phyloP scores from a whole-genome alignment of 140 eudicot species.

The Artemisia princeps region DNA sequence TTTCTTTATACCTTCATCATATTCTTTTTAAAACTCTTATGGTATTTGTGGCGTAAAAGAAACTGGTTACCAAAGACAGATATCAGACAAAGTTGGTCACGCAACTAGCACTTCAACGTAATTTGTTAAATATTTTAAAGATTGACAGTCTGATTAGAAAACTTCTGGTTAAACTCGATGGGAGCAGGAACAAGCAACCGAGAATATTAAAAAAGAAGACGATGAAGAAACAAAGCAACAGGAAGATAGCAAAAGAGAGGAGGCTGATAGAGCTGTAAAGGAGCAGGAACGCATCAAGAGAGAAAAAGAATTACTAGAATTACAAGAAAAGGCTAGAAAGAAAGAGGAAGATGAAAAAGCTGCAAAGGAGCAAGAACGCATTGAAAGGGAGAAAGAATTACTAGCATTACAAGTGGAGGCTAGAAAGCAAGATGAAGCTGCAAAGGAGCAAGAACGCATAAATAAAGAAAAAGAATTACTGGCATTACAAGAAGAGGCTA shows the following conservation, averaged over 20 bases:
- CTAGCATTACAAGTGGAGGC: neutral
- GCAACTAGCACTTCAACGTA: too few relatives aligned
- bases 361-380: conserved; percentile 29
- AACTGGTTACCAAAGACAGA: too few relatives aligned
- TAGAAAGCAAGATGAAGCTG: conserved; percentile 7
- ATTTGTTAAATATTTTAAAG: too few relatives aligned
- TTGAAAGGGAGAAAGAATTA: conserved; percentile 14
- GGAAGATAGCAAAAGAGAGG: neutral
- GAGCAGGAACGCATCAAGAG: conserved; percentile 9
- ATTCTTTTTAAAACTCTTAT: too few relatives aligned
- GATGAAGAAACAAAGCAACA: conserved; percentile 9
- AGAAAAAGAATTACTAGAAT: neutral
- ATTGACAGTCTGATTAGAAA: too few relatives aligned
- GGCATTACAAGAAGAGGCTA: neutral
- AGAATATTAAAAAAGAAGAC: neutral
- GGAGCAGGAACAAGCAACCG: conserved; percentile 20
- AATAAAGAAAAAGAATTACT: conserved; percentile 9
- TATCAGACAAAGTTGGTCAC: too few relatives aligned
- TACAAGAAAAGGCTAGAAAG: conserved; percentile 5
- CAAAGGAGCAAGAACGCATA: conserved; percentile 25
- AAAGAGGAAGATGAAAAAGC: conserved; percentile 8
- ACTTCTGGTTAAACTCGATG: too few relatives aligned
- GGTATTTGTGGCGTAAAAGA: too few relatives aligned
- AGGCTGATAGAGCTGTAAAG: neutral
- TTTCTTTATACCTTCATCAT: too few relatives aligned